Conservation (phyloP, 1,139 yeast genomes). For the Yamadazyma aaseri region DNA sequence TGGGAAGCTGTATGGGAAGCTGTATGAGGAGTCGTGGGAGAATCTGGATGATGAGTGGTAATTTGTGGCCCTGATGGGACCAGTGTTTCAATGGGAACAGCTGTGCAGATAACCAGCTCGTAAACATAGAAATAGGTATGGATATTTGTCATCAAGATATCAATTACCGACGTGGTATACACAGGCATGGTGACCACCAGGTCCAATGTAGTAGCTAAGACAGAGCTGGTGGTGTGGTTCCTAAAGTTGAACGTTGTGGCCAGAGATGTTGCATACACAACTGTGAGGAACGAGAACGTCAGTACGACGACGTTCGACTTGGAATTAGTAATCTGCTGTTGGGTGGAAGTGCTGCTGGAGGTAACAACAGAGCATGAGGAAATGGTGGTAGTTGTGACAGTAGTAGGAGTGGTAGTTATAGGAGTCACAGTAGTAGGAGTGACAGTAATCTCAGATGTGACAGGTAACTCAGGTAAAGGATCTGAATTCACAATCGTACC, state of each 20-base stretch:
- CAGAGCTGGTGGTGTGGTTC: constrained; percentile 6
- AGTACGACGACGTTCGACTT: constrained; percentile 5
- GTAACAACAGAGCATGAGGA: constrained; percentile 2
- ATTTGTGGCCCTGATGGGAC: too few species aligned
- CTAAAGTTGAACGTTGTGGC: constrained; percentile 6
- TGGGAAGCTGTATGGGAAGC: too few species aligned
- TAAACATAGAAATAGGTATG: constrained; percentile 9
- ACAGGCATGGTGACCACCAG: constrained; percentile 5
- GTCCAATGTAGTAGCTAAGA: not conserved
- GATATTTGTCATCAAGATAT: constrained; percentile 5
- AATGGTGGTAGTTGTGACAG: constrained; percentile 7
- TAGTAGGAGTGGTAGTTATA: constrained; percentile 3
- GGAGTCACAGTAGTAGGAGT: constrained; percentile 2
- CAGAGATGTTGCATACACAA: constrained; percentile 1
- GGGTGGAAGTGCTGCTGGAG: constrained; percentile 3
- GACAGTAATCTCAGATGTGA: constrained; percentile 8
- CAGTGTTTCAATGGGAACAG: too few species aligned
- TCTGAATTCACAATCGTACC: too few species aligned
- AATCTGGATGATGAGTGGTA: too few species aligned
- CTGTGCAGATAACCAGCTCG: too few species aligned
- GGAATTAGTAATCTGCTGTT: constrained; percentile 5
- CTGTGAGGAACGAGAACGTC: constrained; percentile 1
- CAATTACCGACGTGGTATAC: constrained; percentile 7
- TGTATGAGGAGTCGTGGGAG: not conserved
- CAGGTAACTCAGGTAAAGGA: too few species aligned